phyloP scores from a whole-genome alignment of 371 early-diverging fungal genomes.

The Haplosporangium sp. region DNA sequence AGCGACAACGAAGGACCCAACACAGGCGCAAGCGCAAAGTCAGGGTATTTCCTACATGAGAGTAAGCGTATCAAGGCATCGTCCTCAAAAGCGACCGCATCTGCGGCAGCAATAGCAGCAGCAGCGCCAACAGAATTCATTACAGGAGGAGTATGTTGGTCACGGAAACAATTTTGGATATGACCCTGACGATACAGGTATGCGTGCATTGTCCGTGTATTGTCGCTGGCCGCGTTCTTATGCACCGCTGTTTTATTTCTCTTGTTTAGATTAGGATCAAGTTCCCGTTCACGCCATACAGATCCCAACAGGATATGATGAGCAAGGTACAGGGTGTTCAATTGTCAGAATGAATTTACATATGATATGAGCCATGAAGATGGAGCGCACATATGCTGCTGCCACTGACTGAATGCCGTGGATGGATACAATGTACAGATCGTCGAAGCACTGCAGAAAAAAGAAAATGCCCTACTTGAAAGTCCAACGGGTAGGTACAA shows the following conservation, averaged over 20 bases:
- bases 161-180: not conserved
- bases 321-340: constrained; percentile 49
- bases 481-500: constrained; percentile 66
- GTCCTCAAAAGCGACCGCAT: not conserved
- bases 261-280: constrained; percentile 52
- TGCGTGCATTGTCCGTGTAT: not conserved
- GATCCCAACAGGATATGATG: constrained; percentile 72
- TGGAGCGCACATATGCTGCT: no score
- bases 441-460: constrained; percentile 59
- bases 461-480: constrained; percentile 66
- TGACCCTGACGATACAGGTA: not conserved
- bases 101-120: not conserved
- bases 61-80: not conserved
- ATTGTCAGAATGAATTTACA: not conserved
- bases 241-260: not conserved
- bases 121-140: constrained; percentile 27
- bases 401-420: no score
- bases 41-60: not conserved
- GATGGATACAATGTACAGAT: constrained; percentile 51
- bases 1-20: not conserved
- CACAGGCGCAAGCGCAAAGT: not conserved
- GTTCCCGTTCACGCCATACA: constrained; percentile 68
- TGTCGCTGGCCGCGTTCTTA: not conserved
- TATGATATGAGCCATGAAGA: no score
- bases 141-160: constrained; percentile 18